phyloP scores from a whole-genome alignment of 2,329 filamentous ascomycete genomes.

The Tympanopsis confertula region DNA sequence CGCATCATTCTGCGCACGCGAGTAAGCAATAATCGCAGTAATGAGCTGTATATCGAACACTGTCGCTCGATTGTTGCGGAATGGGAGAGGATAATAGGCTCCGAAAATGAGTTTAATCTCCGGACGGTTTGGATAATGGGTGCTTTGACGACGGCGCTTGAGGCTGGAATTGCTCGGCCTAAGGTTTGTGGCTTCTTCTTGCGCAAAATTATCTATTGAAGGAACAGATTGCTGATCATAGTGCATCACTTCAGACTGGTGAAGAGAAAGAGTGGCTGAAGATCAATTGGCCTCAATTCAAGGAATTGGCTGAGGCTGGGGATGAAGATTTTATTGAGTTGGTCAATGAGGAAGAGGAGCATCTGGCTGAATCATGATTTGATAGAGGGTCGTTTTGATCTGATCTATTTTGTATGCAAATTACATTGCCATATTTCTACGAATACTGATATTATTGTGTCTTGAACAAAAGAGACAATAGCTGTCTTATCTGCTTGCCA shows the following conservation, averaged over 20 bases:
- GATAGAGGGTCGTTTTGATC: too few relatives aligned
- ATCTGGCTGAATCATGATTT: too few relatives aligned
- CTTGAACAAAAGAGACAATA: too few relatives aligned
- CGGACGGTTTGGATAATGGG: conserved; percentile 15
- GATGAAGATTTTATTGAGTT: conserved; percentile 7
- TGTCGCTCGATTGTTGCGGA: too few relatives aligned
- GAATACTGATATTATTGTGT: too few relatives aligned
- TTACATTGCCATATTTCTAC: too few relatives aligned
- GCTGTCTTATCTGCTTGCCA: too few relatives aligned
- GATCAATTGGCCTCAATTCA: conserved; percentile 2
- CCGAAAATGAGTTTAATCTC: too few relatives aligned
- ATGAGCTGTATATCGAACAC: conserved; percentile 1
- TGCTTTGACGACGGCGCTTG: conserved; percentile 19
- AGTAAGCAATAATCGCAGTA: not conserved
- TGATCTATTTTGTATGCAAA: too few relatives aligned
- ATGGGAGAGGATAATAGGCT: too few relatives aligned
- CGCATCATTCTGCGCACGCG: not conserved
- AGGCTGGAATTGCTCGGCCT: conserved; percentile 7
- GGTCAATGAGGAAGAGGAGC: conserved; percentile 6
- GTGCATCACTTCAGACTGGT: conserved; percentile 2
- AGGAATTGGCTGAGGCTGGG: conserved; percentile 3
- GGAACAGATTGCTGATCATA: conserved; percentile 3
- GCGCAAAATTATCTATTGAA: conserved; percentile 1
- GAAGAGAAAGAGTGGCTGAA: conserved; percentile 3
- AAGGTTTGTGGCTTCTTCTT: conserved; percentile 1